Evolutionary conservation across 2,329 filamentous ascomycete species (phyloP).

Genomic region (Claviceps spartinae): DNA sequence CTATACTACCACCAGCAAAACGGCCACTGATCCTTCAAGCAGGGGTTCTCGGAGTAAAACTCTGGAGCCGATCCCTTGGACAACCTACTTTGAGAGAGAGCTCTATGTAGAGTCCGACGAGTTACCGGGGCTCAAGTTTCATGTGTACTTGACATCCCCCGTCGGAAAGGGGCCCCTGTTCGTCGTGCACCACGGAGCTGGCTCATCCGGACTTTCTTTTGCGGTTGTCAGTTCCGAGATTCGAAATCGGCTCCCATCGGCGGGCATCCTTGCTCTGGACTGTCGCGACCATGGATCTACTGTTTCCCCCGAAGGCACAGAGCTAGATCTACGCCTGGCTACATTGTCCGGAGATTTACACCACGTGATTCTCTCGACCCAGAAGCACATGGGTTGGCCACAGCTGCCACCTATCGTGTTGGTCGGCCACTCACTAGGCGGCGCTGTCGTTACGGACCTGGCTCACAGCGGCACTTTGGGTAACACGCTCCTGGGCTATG

Average conservation of each 20-base stretch:
- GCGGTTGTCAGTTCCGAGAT: slow-evolving; percentile 69
- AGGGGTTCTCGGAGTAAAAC: slow-evolving; percentile 39
- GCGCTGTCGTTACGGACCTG: slow-evolving; percentile 80
- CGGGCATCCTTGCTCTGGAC: slow-evolving; percentile 75
- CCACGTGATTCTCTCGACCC: slow-evolving; percentile 53
- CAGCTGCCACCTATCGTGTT: slow-evolving; percentile 65
- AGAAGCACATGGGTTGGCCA: slow-evolving; percentile 57
- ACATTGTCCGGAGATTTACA: slow-evolving; percentile 63
- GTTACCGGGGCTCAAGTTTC: slow-evolving; percentile 46
- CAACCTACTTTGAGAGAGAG: slow-evolving; percentile 80
- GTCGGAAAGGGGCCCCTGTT: slow-evolving; percentile 65
- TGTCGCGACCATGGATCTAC: slow-evolving; percentile 77
- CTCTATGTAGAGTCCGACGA: slow-evolving; percentile 50
- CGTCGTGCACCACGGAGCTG: slow-evolving; percentile 88
- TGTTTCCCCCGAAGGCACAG: slow-evolving; percentile 25
- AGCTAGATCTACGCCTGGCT: slow-evolving; percentile 54
- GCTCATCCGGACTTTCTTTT: slow-evolving; percentile 86
- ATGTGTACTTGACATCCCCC: slow-evolving; percentile 81
- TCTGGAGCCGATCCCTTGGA: slow-evolving; percentile 64
- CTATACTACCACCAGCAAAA: slow-evolving; percentile 1
- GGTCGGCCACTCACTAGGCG: slow-evolving; percentile 83
- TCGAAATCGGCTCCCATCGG: slow-evolving; percentile 58
- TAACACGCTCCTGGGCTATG: slow-evolving; percentile 62
- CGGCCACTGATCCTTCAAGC: slow-evolving; percentile 6
- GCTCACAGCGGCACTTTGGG: slow-evolving; percentile 56